Base-by-base conservation (phyloP, 2,329 filamentous ascomycete genomes). In the Pyrenochaeta sp. region DNA sequence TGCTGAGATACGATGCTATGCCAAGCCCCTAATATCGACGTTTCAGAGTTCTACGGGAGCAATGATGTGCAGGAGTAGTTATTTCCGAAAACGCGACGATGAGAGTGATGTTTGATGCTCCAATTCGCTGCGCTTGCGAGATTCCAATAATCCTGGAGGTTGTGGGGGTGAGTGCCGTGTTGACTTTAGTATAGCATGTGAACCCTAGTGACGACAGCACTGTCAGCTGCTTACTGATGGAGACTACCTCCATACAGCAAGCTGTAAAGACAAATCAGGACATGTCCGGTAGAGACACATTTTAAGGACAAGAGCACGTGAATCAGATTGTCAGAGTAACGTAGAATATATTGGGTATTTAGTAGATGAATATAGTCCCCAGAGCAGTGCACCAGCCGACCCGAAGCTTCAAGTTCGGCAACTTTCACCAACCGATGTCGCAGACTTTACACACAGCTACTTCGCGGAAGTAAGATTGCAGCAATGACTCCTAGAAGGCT, bases 21-120 rank as follows among this genome's bases (percentile, higher is more conserved):
- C 67, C 61, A 65, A 69, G 63, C 63, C 61, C 56, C 67, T 69
- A 71, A 60, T 50, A 61, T 62, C 54, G 59, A 58, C 61, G 68
- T 72, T 73, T 72, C 70, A 71, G 67, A 68, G 48, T 49, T 37
- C 56, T 34, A 47, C 52, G 49, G 46, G 50, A 62, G 67, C 59
- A 65, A 64, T 66, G 60, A 68, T 69, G 53, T 54, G 62, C 63
- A 68, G 59, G 62, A 54, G 42, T 39, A 58, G 50, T 32, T 37
- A 56, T 62, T 50, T 46, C 54, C 62, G 55, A 56, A 42, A 40
- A 46, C 48, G 51, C 34, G 27, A 50, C 50, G 53, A 47, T 49
- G 47, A 39, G 36, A 15, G 28, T 34, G 45, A 40, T 6, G 30
- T 45, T 49, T 22, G 37, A 45, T 45, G 30, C 13, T 44, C 5